A percentile compares a stretch with the other conserved stretches of the same genome.
phyloP scores from a whole-genome alignment of 2,329 filamentous ascomycete genomes.

The Apiospora arundinis region DNA sequence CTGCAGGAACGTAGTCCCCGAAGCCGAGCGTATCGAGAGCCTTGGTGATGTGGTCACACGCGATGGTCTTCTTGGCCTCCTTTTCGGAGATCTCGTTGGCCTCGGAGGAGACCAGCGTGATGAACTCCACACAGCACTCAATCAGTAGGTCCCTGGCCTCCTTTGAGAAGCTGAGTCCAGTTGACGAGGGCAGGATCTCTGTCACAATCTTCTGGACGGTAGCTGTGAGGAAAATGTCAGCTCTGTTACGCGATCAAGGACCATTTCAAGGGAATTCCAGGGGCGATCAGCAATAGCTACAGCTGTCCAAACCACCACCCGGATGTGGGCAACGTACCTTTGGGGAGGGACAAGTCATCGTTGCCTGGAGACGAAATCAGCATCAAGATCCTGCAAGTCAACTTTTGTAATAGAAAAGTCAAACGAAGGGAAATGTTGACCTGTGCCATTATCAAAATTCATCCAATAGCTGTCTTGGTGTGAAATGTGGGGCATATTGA shows the following conservation, averaged over 20 bases:
- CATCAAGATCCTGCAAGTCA: slow-evolving; percentile 24
- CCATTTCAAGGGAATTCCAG: neutral
- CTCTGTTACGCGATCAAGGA: neutral
- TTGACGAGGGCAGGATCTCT: slow-evolving; percentile 82
- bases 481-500: slow-evolving; percentile 26
- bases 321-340: slow-evolving; percentile 54
- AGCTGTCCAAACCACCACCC: neutral
- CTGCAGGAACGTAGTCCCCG: slow-evolving; percentile 86
- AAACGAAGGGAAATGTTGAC: slow-evolving; percentile 17
- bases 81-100: slow-evolving; percentile 99
- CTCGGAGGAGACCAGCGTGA: slow-evolving; percentile 97
- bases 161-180: slow-evolving; percentile 86
- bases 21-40: slow-evolving; percentile 93
- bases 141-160: slow-evolving; percentile 95
- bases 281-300: neutral
- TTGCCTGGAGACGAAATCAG: slow-evolving; percentile 57
- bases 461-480: slow-evolving; percentile 23
- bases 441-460: slow-evolving; percentile 14
- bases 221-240: slow-evolving; percentile 50
- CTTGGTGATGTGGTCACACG: slow-evolving; percentile 96
- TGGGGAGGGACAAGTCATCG: slow-evolving; percentile 69
- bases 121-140: slow-evolving; percentile 99
- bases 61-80: slow-evolving; percentile 98
- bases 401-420: neutral
- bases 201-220: slow-evolving; percentile 87